phyloP scores from a whole-genome alignment of 805 yeast species.

The Torulaspora microellipsoides region DNA sequence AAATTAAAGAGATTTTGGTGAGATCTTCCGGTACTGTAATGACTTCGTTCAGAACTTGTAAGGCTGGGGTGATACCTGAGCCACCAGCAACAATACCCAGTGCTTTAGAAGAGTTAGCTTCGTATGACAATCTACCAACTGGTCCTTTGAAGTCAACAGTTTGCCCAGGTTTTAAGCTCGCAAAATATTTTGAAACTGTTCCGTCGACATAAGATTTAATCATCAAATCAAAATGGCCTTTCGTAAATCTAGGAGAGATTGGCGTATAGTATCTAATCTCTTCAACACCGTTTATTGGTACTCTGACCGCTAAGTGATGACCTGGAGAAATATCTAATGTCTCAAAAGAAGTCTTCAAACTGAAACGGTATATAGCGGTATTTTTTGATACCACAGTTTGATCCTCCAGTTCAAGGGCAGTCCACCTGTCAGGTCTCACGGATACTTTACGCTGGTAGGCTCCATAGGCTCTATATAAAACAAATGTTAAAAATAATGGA shows the following conservation, averaged over 20 bases:
- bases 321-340: slow-evolving; percentile 67
- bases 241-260: slow-evolving; percentile 62
- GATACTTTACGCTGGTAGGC: slow-evolving; percentile 42
- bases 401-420: slow-evolving; percentile 62
- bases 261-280: slow-evolving; percentile 68
- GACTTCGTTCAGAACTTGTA: slow-evolving; percentile 69
- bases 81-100: slow-evolving; percentile 79
- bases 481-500: slow-evolving; percentile 38
- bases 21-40: slow-evolving; percentile 64
- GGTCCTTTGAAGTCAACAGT: slow-evolving; percentile 73
- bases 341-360: slow-evolving; percentile 55
- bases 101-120: slow-evolving; percentile 54
- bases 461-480: slow-evolving; percentile 33
- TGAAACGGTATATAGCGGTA: slow-evolving; percentile 69
- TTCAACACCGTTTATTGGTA: slow-evolving; percentile 35
- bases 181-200: slow-evolving; percentile 61
- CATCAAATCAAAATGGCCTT: slow-evolving; percentile 70
- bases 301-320: slow-evolving; percentile 61
- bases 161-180: slow-evolving; percentile 59
- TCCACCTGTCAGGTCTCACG: slow-evolving; percentile 51
- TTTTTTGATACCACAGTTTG: slow-evolving; percentile 69
- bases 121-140: slow-evolving; percentile 64
- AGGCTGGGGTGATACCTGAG: slow-evolving; percentile 84
- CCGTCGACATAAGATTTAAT: slow-evolving; percentile 76
- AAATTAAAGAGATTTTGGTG: slow-evolving; percentile 58